Evolutionary conservation across 176 grass and related monocot species (phyloP).

Genomic region (Rhipidocladum racemiflorum): DNA sequence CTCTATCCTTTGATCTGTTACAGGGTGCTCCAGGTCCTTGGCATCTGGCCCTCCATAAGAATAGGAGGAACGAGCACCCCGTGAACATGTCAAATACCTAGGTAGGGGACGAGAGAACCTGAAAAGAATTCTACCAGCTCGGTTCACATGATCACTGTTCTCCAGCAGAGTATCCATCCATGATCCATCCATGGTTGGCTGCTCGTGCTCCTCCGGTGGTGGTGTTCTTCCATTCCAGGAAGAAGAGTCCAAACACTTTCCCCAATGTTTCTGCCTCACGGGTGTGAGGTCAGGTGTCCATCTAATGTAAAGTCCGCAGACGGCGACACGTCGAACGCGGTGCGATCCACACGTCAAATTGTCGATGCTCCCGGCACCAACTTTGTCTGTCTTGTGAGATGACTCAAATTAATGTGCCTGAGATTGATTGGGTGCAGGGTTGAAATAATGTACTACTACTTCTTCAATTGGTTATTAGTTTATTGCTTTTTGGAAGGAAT

Average conservation of each 20-base stretch:
- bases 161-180: not conserved
- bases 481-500: not conserved
- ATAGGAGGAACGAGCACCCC: not conserved
- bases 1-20: not conserved
- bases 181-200: not conserved
- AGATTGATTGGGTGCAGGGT: not conserved
- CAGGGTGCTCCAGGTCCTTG: not conserved
- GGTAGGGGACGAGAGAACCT: not conserved
- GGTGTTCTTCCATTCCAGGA: not conserved
- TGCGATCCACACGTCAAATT: not conserved
- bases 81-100: slow-evolving; percentile 9
- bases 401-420: not conserved
- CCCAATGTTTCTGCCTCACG: not conserved
- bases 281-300: not conserved
- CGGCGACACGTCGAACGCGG: not conserved
- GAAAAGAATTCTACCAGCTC: not conserved
- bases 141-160: slow-evolving; percentile 27
- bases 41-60: not conserved
- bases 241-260: slow-evolving; percentile 3
- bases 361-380: not conserved
- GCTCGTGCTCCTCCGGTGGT: too few species aligned
- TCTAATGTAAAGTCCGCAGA: not conserved
- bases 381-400: not conserved
- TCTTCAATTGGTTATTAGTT: not conserved
- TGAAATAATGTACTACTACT: not conserved